A percentile compares a stretch with the other conserved stretches of the same genome.
These are phyloP conservation scores for Flaveria sonorensis DNA, from an alignment of 129 eudicot species.

Conservation along the genomic window DNA sequence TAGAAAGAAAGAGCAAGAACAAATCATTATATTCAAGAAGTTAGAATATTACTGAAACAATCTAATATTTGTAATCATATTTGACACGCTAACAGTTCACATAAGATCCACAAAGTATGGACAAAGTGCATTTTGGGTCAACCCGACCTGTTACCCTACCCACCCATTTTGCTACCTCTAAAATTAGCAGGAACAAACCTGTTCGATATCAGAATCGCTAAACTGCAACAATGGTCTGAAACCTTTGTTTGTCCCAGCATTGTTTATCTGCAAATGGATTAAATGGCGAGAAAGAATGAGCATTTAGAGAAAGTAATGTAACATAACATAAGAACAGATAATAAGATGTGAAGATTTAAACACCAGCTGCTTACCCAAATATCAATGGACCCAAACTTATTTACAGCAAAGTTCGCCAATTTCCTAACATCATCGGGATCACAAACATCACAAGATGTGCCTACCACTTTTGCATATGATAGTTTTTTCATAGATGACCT, in stretches of 20 bases:
- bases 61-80: background rate
- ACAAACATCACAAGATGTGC: constrained; percentile 78
- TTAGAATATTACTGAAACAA: background rate
- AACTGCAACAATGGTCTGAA: constrained; percentile 82
- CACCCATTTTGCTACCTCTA: background rate
- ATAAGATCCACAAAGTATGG: background rate
- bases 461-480: constrained; percentile 64
- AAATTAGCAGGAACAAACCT: constrained; percentile 44
- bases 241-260: constrained; percentile 91
- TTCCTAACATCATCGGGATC: constrained; percentile 65
- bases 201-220: constrained; percentile 74
- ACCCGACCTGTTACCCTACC: background rate
- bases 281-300: constrained; percentile 10
- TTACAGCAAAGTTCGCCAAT: constrained; percentile 60
- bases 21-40: background rate
- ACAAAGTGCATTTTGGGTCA: background rate
- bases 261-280: constrained; percentile 57
- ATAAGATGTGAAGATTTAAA: background rate
- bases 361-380: constrained; percentile 64
- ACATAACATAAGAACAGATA: background rate
- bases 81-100: background rate
- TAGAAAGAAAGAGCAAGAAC: background rate
- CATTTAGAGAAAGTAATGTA: background rate
- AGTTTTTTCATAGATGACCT: constrained; percentile 42
- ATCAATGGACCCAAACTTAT: constrained; percentile 65